Base-by-base conservation (phyloP, 768 basidiomycete genomes). In the Kwoniella botswanensis region DNA sequence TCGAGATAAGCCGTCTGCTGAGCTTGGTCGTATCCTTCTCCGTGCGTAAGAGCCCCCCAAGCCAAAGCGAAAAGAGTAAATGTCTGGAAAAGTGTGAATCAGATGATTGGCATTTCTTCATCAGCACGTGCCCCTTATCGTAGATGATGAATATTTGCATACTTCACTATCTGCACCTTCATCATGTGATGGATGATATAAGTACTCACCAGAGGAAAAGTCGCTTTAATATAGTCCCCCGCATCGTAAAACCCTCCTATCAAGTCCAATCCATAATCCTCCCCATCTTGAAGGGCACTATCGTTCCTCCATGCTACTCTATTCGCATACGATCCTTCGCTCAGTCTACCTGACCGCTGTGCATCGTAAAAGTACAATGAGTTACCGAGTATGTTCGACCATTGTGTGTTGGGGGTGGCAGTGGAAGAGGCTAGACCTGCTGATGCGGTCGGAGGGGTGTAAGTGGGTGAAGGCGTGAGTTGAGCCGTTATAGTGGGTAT, bases 1-100 rank as follows among this genome's bases (percentile, higher is more conserved):
- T 97, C 95, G n/a, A 97, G 88, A 82, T 96, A 97, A 2, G 89
- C 88, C 0, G 93, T 93, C 84, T 96, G 94, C 64, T 92, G 92
- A 63, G 93, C 89, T 62, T 88, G 75, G 73, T 94, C 92, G 79
- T 94, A 97, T 17, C 91, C 94, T 86, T 88, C 86, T 61, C 94
- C 94, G 76, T 88, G 91, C 76, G 93, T 92, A 42, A 89, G 88
- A 13, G 90, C 94, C 24, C 93, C 93, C 95, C 95, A 97, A 75
- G 93, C 93, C 58, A 93, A 86, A 0, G 92, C 92, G 87, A 90
- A 92, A 21, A 95, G 84, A 0, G 91, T 88, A 76, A 91, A 93
- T n/a, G 90, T 89, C 91, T 93, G 74, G 21, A 26, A 46, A 42
- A 63, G 12, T 46, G 44, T 17, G 44, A 46, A 12, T 46, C 44